Evolutionary conservation across 768 basidiomycete genomes (phyloP).

Genomic region (Strobilomyces confusus): DNA sequence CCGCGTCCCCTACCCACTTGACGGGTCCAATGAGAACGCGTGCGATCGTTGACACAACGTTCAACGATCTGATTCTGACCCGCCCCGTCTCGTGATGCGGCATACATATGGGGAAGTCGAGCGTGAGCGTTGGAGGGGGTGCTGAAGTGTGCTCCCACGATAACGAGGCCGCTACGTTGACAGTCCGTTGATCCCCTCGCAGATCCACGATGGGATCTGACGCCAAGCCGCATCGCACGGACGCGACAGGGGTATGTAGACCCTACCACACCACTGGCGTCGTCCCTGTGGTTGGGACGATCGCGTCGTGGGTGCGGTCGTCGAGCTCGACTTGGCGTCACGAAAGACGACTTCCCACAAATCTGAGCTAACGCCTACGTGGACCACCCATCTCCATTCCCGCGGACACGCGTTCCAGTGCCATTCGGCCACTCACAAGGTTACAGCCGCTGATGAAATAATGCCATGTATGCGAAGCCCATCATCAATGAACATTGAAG

Average conservation of each 20-base stretch:
- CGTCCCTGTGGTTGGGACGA: neutral
- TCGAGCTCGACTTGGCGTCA: neutral
- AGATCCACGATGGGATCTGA: constrained; percentile 16
- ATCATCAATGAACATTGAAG: constrained; percentile 5
- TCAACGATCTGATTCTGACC: too few relatives aligned
- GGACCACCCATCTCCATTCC: constrained; percentile 6
- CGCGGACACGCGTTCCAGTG: constrained; percentile 17
- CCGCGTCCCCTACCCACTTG: too few relatives aligned
- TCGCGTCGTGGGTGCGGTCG: constrained; percentile 1
- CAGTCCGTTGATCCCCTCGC: neutral
- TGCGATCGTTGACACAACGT: constrained; percentile 4
- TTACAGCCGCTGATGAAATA: constrained; percentile 19
- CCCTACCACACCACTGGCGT: neutral
- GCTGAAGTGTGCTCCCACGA: neutral
- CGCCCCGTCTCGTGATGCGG: neutral
- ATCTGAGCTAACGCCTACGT: constrained; percentile 22
- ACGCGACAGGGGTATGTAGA: constrained; percentile 9
- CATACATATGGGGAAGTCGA: constrained; percentile 7
- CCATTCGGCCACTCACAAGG: constrained; percentile 1
- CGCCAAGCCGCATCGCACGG: neutral
- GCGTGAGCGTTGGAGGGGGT: neutral
- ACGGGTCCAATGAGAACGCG: constrained; percentile 5
- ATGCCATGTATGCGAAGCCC: constrained; percentile 13
- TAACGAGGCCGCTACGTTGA: constrained; percentile 1
- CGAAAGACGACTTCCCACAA: constrained; percentile 18